These are phyloP conservation scores for Xylaria sp. DNA, from an alignment of 2,329 filamentous ascomycete species.

Conservation along the genomic window DNA sequence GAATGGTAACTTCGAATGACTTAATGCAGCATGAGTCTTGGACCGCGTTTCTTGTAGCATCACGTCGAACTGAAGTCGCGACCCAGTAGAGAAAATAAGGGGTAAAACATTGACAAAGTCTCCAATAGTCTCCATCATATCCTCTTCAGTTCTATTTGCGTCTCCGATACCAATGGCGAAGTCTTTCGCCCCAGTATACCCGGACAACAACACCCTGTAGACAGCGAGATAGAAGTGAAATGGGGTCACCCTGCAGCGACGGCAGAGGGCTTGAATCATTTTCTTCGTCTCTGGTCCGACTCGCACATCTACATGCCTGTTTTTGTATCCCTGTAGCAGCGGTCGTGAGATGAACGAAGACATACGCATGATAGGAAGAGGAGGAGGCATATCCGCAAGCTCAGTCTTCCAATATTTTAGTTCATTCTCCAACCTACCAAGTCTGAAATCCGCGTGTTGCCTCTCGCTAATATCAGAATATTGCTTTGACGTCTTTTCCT, in stretches of 20 bases:
- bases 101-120: conserved; percentile 4
- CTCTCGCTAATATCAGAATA: background rate
- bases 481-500: background rate
- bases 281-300: background rate
- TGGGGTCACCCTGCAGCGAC: conserved; percentile 8
- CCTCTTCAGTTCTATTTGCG: background rate
- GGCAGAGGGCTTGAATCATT: background rate
- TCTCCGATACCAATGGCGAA: conserved; percentile 12
- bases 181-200: conserved; percentile 9
- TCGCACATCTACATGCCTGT: background rate
- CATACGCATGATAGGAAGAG: background rate
- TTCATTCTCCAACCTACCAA: background rate
- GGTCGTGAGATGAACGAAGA: background rate
- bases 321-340: background rate
- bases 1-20: background rate
- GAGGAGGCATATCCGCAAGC: background rate
- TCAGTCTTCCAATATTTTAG: conserved; percentile 1
- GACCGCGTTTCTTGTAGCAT: background rate
- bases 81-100: background rate
- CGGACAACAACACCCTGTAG: conserved; percentile 1
- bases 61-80: background rate
- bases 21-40: background rate
- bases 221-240: conserved; percentile 30
- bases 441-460: background rate
- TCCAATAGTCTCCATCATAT: conserved; percentile 5